phyloP scores from a whole-genome alignment of 2,329 filamentous ascomycete species.

The Raffaelea deltoideospora region DNA sequence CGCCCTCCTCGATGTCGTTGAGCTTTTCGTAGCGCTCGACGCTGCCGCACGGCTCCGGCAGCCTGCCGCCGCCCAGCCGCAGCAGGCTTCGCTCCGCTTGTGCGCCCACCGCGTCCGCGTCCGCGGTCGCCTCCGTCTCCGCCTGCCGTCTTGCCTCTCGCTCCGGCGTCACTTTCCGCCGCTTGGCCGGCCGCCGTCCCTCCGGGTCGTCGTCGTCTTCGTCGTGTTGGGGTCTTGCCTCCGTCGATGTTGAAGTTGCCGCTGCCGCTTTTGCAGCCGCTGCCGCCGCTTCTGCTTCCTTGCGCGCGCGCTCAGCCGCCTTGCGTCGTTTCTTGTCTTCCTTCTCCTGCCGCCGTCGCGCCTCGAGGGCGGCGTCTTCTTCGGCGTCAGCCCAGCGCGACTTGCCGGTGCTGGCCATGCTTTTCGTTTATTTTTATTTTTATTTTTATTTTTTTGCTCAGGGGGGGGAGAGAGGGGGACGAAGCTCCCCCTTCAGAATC shows the following conservation, averaged over 20 bases:
- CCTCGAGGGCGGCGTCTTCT: slow-evolving; percentile 61
- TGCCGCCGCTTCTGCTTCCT: slow-evolving; percentile 20
- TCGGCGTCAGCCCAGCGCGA: slow-evolving; percentile 84
- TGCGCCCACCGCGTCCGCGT: slow-evolving; percentile 2
- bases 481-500: too few species aligned
- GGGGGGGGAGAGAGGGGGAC: background rate
- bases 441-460: background rate
- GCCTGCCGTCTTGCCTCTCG: slow-evolving; percentile 9
- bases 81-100: slow-evolving; percentile 36
- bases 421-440: background rate
- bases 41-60: slow-evolving; percentile 52
- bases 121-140: slow-evolving; percentile 14
- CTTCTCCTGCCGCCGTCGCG: slow-evolving; percentile 63
- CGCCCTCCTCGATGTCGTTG: slow-evolving; percentile 95
- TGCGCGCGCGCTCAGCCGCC: slow-evolving; percentile 29
- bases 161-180: slow-evolving; percentile 40
- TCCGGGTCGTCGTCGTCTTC: slow-evolving; percentile 16
- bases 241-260: slow-evolving; percentile 15
- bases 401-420: slow-evolving; percentile 45
- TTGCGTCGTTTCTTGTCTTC: slow-evolving; percentile 79
- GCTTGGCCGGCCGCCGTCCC: slow-evolving; percentile 44
- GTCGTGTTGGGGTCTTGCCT: slow-evolving; percentile 10
- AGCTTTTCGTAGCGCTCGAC: slow-evolving; percentile 82
- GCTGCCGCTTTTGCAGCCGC: slow-evolving; percentile 7
- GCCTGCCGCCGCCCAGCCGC: slow-evolving; percentile 53